Evolutionary conservation across 2,329 filamentous ascomycete species (phyloP).

Genomic region (Fusarium sp.): DNA sequence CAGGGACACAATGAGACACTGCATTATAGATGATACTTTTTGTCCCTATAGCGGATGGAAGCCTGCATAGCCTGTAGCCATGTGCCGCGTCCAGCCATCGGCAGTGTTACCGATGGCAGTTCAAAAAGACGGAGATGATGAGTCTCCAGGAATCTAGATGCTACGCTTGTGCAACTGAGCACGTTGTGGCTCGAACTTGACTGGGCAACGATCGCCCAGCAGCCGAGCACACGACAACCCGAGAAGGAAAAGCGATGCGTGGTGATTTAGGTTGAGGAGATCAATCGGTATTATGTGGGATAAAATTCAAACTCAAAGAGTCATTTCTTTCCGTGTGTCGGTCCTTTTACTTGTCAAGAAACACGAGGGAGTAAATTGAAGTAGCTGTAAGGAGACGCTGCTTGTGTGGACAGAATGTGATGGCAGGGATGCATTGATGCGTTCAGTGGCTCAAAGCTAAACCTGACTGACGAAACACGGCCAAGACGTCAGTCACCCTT

Average conservation of each 20-base stretch:
- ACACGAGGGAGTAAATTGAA: neutral
- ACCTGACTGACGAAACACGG: constrained; percentile 28
- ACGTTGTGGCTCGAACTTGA: constrained; percentile 24
- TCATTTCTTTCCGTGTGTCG: neutral
- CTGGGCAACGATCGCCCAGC: constrained; percentile 27
- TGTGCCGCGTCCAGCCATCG: constrained; percentile 22
- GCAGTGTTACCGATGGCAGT: constrained; percentile 22
- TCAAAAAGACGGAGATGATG: constrained; percentile 24
- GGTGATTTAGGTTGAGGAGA: neutral
- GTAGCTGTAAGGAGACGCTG: neutral
- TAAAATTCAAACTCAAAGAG: neutral
- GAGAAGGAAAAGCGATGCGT: constrained; percentile 17
- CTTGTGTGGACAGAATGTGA: neutral
- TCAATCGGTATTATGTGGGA: constrained; percentile 3
- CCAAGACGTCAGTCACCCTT: constrained; percentile 36
- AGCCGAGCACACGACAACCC: constrained; percentile 9
- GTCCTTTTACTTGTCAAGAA: neutral
- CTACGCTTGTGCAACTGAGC: constrained; percentile 32
- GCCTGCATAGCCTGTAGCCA: constrained; percentile 25
- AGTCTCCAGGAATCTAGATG: constrained; percentile 28
- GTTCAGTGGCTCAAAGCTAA: constrained; percentile 41
- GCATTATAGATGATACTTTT: neutral
- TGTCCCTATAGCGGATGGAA: constrained; percentile 5
- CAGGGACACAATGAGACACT: neutral
- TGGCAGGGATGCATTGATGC: constrained; percentile 27